Base-by-base conservation (phyloP, 129 eudicot genomes). In the Kitagawia praeruptora region DNA sequence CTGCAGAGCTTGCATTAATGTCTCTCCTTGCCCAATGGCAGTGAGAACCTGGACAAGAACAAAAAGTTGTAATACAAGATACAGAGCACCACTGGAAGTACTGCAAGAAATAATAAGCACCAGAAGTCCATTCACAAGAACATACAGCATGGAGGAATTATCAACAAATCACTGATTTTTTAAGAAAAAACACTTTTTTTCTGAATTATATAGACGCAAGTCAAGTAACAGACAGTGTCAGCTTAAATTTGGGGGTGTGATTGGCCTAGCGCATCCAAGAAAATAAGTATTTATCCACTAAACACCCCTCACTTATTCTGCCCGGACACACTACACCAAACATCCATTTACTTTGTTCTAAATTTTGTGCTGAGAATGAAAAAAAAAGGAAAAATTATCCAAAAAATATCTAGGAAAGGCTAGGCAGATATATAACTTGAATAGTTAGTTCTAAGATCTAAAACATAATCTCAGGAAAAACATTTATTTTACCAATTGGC, bases 11-110 rank as follows among this genome's bases (percentile, higher is more conserved):
- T 82, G 89, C 83, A 96, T 81, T 51, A 96, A 74, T 37, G 97
- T 88, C 79, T 96, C 98, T 73, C 98, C 98, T 87, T 85, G 90
- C 84, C 87, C 91, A 79, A 96, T 88, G 56, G 99, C 97, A 81
- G 84, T 70, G 79, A 84, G 87, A 53, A 96, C 99, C 99, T 96
- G 85, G 54, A 54, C 49, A 80, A 75, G 21, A 64, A 78, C 76
- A 75, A 53, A 49, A 38, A 79, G 39, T 37, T 47, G 77, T 21
- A 28, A 11, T 79, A 44, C 31, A 25, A 78, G 14, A 78, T 63
- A 34, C 18, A 67, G 16, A 66, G 37, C 51, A 46, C 5, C 34
- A 44, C 10, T 3, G 34, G 46, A 39, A 78, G 16, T 16, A 28
- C 9, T 64, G 25, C 16, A 78, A 25, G 27, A 21, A 44, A 42